A percentile compares a stretch with the other conserved stretches of the same genome.
Conservation (phyloP, 1,284 basidiomycete species). For the Ceratobasidium sp. region DNA sequence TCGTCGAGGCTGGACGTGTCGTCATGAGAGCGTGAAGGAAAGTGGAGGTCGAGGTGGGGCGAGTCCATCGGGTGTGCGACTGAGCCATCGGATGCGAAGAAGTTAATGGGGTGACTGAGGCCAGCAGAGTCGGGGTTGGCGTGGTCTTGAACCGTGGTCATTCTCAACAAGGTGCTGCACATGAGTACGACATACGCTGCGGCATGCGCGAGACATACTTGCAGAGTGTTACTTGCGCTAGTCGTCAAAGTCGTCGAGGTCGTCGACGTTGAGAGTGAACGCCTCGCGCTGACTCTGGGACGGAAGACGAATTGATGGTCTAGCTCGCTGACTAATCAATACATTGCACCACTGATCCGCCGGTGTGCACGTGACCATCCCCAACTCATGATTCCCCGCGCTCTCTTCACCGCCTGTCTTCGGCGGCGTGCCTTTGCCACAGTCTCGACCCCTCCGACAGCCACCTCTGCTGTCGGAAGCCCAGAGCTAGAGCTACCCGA, state of each 20-base stretch:
- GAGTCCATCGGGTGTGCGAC: constrained; percentile 17
- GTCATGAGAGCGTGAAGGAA: constrained; percentile 42
- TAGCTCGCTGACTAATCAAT: constrained; percentile 25
- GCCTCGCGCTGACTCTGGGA: constrained; percentile 34
- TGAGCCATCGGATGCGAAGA: constrained; percentile 37
- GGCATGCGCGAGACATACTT: constrained; percentile 19
- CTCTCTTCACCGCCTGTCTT: constrained; percentile 14
- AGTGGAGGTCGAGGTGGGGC: constrained; percentile 41
- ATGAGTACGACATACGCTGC: constrained; percentile 5
- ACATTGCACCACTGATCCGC: constrained; percentile 5
- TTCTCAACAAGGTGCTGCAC: constrained; percentile 17
- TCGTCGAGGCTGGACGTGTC: constrained; percentile 39
- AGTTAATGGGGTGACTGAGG: constrained; percentile 37
- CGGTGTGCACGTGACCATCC: constrained; percentile 13
- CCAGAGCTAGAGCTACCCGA: not conserved
- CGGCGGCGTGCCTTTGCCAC: constrained; percentile 23
- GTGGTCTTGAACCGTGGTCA: constrained; percentile 31
- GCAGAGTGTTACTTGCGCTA: not conserved
- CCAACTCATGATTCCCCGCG: constrained; percentile 15
- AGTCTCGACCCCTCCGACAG: not conserved
- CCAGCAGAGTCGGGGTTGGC: constrained; percentile 26
- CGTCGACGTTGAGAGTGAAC: constrained; percentile 34
- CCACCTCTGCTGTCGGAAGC: not conserved
- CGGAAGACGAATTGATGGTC: constrained; percentile 21
- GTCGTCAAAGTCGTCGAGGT: constrained; percentile 15